Evolutionary conservation across 768 basidiomycete genomes (phyloP).

Genomic region (Sistotremastrum suecicum): DNA sequence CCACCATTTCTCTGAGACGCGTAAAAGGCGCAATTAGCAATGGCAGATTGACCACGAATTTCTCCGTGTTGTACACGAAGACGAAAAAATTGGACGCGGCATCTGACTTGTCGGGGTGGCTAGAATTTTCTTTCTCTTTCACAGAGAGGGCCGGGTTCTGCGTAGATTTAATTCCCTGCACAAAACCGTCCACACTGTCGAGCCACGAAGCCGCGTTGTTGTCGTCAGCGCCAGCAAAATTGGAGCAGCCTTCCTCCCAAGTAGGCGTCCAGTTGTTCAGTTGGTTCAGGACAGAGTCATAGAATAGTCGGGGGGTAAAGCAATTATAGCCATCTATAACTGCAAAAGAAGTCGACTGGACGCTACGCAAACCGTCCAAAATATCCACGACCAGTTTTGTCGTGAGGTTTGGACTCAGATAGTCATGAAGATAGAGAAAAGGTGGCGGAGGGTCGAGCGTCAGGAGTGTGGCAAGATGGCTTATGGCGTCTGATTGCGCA

Average conservation of each 20-base stretch:
- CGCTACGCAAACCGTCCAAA: constrained; percentile 10
- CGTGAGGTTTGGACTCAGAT: constrained; percentile 32
- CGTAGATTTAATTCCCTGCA: constrained; percentile 46
- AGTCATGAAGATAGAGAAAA: constrained; percentile 57
- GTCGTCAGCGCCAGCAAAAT: constrained; percentile 26
- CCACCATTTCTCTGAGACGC: constrained; percentile 56
- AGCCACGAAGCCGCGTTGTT: constrained; percentile 31
- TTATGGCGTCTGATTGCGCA: not conserved
- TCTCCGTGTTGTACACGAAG: constrained; percentile 53
- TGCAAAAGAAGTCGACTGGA: constrained; percentile 24
- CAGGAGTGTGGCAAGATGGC: constrained; percentile 16
- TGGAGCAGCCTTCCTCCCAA: constrained; percentile 49
- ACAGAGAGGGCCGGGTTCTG: constrained; percentile 8
- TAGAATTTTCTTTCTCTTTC: constrained; percentile 11
- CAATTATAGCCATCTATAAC: constrained; percentile 42
- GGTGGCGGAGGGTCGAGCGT: constrained; percentile 31
- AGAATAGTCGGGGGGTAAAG: constrained; percentile 49
- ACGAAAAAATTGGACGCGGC: constrained; percentile 35
- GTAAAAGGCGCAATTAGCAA: constrained; percentile 59
- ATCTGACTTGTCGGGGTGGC: constrained; percentile 10
- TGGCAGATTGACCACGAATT: constrained; percentile 44
- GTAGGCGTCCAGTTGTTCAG: constrained; percentile 39
- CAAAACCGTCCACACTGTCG: constrained; percentile 51
- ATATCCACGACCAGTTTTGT: constrained; percentile 18
- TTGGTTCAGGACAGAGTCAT: constrained; percentile 48